These are phyloP conservation scores for Citrus cavaleriei DNA, from an alignment of 345 rosid species.

Conservation along the genomic window DNA sequence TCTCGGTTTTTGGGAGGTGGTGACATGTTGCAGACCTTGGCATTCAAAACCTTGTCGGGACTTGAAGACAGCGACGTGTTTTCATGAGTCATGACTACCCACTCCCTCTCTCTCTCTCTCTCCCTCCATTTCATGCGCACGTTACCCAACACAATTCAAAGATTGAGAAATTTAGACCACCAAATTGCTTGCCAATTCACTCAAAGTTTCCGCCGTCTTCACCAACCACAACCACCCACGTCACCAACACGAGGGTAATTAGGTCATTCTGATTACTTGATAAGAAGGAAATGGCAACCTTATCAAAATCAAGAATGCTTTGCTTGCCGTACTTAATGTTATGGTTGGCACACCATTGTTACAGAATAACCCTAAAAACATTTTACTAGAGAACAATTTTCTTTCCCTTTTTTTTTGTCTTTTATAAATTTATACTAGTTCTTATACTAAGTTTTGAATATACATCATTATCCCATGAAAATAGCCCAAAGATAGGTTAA, in stretches of 20 bases:
- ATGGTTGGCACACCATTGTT: no score
- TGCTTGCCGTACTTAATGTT: no score
- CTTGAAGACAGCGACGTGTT: slow-evolving; percentile 34
- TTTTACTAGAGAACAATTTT: no score
- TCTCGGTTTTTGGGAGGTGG: background rate
- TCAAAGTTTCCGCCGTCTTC: background rate
- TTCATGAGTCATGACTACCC: background rate
- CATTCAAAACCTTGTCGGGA: slow-evolving; percentile 32
- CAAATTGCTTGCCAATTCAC: background rate
- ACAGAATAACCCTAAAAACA: no score
- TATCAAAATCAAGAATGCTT: no score
- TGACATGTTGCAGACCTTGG: slow-evolving; percentile 13
- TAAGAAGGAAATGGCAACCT: no score
- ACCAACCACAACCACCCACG: background rate
- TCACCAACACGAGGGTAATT: background rate
- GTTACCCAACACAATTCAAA: slow-evolving; percentile 9
- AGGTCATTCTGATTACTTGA: background rate
- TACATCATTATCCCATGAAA: no score
- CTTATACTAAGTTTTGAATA: no score
- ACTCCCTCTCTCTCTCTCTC: background rate
- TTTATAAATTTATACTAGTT: no score
- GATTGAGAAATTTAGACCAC: slow-evolving; percentile 6
- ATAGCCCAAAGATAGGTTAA: no score
- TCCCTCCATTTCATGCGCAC: background rate
- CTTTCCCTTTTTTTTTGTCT: no score